Percentiles rank a stretch among this genome's conserved stretches.
Evolutionary conservation across 2,329 filamentous ascomycete species (phyloP).

Genomic region (Stachybotrys chlorohalonatus): DNA sequence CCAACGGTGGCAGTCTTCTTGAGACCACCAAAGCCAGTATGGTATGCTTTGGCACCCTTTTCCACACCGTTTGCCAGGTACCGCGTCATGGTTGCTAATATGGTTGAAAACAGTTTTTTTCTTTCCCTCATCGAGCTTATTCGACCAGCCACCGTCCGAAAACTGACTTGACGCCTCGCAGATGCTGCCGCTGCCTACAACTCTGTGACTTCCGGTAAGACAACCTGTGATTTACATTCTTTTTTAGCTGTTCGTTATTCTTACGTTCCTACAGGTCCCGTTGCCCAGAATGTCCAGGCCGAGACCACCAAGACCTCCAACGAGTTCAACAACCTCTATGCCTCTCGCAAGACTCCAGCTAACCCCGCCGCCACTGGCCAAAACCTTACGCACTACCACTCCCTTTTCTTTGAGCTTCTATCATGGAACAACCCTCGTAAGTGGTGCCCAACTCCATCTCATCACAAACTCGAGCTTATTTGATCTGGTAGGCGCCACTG

Average conservation of each 20-base stretch:
- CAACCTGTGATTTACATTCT: constrained; percentile 2
- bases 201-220: constrained; percentile 37
- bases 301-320: constrained; percentile 43
- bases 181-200: constrained; percentile 41
- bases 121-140: constrained; percentile 1
- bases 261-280: constrained; percentile 35
- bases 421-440: constrained; percentile 61
- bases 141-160: neutral
- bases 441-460: constrained; percentile 14
- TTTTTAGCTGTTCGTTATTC: constrained; percentile 1
- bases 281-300: constrained; percentile 50
- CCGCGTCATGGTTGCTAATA: neutral
- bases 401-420: constrained; percentile 59
- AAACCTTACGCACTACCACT: constrained; percentile 60
- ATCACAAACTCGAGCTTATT: constrained; percentile 5
- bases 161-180: constrained; percentile 23
- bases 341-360: constrained; percentile 44
- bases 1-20: constrained; percentile 37
- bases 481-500: constrained; percentile 45
- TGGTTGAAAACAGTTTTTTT: constrained; percentile 5
- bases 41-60: constrained; percentile 27
- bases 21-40: constrained; percentile 44
- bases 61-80: neutral
- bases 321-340: constrained; percentile 51
- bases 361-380: constrained; percentile 50